These are phyloP conservation scores for Geranium brycei DNA, from an alignment of 345 rosid species.

Conservation along the genomic window DNA sequence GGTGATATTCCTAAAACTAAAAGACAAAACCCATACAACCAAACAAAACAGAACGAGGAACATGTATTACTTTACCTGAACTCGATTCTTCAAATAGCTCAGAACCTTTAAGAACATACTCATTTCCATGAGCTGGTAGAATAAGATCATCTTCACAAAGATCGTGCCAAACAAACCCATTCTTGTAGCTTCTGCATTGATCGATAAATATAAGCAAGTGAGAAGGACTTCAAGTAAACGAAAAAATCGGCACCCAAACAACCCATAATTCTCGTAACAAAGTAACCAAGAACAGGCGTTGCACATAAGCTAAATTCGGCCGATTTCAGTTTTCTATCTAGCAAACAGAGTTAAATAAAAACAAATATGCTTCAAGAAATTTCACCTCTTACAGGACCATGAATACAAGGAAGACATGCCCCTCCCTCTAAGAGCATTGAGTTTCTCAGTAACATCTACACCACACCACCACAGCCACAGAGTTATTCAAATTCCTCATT, in stretches of 20 bases:
- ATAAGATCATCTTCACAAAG: conserved; percentile 77
- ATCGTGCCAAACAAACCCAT: conserved; percentile 97
- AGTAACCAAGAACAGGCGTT: neutral
- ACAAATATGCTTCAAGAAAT: neutral
- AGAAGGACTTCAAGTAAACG: neutral
- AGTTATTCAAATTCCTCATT: neutral
- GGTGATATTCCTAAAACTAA: too few relatives aligned
- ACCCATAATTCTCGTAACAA: neutral
- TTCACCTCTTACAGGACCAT: conserved; percentile 85
- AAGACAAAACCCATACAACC: too few relatives aligned
- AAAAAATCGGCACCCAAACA: neutral
- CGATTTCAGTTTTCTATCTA: neutral
- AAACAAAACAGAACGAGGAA: neutral
- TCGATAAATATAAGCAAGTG: neutral
- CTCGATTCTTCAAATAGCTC: conserved; percentile 66
- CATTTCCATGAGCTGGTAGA: conserved; percentile 79
- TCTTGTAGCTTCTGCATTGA: conserved; percentile 75
- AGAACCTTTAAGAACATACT: conserved; percentile 91
- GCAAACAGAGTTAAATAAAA: conserved; percentile 1
- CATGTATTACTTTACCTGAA: conserved; percentile 33
- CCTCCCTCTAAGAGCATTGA: conserved; percentile 84
- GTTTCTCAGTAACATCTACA: conserved; percentile 74
- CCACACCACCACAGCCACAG: neutral
- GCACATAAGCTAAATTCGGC: neutral
- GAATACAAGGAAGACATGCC: conserved; percentile 88